Base-by-base conservation (phyloP, 352 stramenopile species). In the Halophytophthora batemanensis region DNA sequence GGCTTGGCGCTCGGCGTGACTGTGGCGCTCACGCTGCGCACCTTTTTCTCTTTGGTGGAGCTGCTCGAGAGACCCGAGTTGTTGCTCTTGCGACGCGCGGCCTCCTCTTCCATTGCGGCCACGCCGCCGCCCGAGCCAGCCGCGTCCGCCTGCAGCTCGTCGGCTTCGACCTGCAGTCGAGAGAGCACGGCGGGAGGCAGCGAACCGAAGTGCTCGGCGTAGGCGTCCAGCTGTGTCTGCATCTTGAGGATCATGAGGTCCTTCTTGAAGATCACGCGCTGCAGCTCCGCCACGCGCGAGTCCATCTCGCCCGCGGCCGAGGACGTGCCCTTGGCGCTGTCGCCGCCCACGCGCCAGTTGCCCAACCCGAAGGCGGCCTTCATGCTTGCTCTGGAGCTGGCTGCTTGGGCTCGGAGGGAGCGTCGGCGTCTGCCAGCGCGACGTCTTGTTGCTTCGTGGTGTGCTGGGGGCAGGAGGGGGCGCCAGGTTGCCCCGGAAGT, bases 251-350 rank as follows among this genome's bases (percentile, higher is more conserved):
- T 90, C 77, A 90, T 88, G 52, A 87, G 59, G 56, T 92, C 82
- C 56, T 92, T 92, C 64, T 90, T 86, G 46, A 87, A 60, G 49
- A 92, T 90, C 51, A 92, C 73, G 38, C 87, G 78, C 63, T 92
- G 78, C 42, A 92, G 73, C 66, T 87, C 78, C 31, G 65, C 41
- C 17, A 89, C 64, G 31, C 70, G 70, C 60, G 66, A 66, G 44
- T 81, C 70, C 73, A 84, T 84, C 18, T 60, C 64, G 48, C 66
- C 64, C 8, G 25, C 25, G 25, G 25, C 25, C 25, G 25, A 31
- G 6, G 23, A 53, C n/a, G 59, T 23, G 17, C 43, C 42, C 40
- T 73, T 74, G 33, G 13, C 23, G 22, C 54, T 48, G 8, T 40
- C 33, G 29, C 66, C 59, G 29, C 37, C 51, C 21, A 38, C 56